Evolutionary conservation across 129 eudicot species (phyloP).

Genomic region (Artemisia argyi): DNA sequence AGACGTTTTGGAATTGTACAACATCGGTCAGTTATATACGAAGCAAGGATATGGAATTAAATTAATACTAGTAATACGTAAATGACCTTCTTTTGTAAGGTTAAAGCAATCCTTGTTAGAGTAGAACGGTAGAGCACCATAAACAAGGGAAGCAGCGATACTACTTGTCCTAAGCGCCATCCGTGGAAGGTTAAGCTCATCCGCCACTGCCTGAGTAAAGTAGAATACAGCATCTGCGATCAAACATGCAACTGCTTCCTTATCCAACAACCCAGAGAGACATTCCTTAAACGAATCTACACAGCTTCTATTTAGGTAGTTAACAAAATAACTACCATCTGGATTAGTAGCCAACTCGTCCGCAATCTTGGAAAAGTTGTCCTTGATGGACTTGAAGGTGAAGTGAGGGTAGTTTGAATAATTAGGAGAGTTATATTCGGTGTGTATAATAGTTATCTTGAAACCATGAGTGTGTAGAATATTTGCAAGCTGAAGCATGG

Average conservation of each 20-base stretch:
- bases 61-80: too few relatives aligned
- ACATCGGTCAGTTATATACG: too few relatives aligned
- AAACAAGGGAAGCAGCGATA: neutral
- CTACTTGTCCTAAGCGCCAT: conserved; percentile 41
- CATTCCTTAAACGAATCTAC: conserved; percentile 37
- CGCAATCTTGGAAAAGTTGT: conserved; percentile 3
- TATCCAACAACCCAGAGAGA: conserved; percentile 31
- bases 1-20: too few relatives aligned
- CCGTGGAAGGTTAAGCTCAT: conserved; percentile 39
- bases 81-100: too few relatives aligned
- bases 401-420: conserved; percentile 37
- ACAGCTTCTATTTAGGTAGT: conserved; percentile 37
- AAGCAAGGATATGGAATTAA: too few relatives aligned
- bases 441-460: conserved; percentile 27
- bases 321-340: conserved; percentile 3
- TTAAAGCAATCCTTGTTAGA: too few relatives aligned
- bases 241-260: conserved; percentile 39
- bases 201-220: conserved; percentile 43
- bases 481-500: too few relatives aligned
- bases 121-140: too few relatives aligned
- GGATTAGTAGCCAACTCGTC: neutral
- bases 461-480: too few relatives aligned
- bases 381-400: conserved; percentile 33
- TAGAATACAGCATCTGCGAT: conserved; percentile 50
- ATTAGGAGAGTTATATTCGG: conserved; percentile 24